Conservation (phyloP, 805 yeast species). For the Saccharomycopsis fibuligera region DNA sequence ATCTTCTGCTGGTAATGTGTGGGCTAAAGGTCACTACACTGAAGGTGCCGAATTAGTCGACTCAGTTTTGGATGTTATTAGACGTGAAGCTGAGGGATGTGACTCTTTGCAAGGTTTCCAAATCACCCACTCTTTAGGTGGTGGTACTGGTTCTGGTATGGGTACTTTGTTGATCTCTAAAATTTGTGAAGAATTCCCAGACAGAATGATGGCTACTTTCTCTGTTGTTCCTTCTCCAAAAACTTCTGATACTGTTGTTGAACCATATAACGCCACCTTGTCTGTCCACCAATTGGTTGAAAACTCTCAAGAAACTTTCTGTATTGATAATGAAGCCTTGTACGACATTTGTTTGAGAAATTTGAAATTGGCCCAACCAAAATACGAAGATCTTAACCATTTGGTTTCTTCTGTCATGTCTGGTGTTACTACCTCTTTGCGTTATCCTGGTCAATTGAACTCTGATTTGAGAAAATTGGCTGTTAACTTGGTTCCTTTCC, state of each 20-base stretch:
- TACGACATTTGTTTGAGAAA: slow-evolving; percentile 86
- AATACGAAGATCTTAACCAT: slow-evolving; percentile 70
- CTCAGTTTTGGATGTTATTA: slow-evolving; percentile 78
- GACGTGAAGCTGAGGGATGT: slow-evolving; percentile 91
- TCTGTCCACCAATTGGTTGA: slow-evolving; percentile 90
- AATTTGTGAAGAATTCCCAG: slow-evolving; percentile 89
- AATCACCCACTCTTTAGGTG: slow-evolving; percentile 74
- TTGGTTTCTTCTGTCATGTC: slow-evolving; percentile 90
- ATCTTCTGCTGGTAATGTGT: slow-evolving; percentile 89
- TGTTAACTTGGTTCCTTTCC: slow-evolving; percentile 91
- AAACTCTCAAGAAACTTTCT: slow-evolving; percentile 87
- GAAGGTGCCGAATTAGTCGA: slow-evolving; percentile 95
- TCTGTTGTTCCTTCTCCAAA: slow-evolving; percentile 91
- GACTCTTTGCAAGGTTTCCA: slow-evolving; percentile 95
- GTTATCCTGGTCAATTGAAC: slow-evolving; percentile 94
- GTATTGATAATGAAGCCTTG: slow-evolving; percentile 91
- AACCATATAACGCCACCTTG: slow-evolving; percentile 89
- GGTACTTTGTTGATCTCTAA: slow-evolving; percentile 82
- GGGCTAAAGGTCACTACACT: slow-evolving; percentile 97
- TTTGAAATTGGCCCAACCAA: slow-evolving; percentile 72
- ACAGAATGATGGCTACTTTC: slow-evolving; percentile 93
- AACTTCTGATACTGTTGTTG: slow-evolving; percentile 89
- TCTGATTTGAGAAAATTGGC: slow-evolving; percentile 90
- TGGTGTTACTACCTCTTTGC: slow-evolving; percentile 88
- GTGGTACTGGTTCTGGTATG: slow-evolving; percentile 97